Percentiles rank a stretch among this genome's conserved stretches.
These are phyloP conservation scores for Aspergillus leporis DNA, from an alignment of 495 filamentous ascomycete genomes.

Conservation along the genomic window DNA sequence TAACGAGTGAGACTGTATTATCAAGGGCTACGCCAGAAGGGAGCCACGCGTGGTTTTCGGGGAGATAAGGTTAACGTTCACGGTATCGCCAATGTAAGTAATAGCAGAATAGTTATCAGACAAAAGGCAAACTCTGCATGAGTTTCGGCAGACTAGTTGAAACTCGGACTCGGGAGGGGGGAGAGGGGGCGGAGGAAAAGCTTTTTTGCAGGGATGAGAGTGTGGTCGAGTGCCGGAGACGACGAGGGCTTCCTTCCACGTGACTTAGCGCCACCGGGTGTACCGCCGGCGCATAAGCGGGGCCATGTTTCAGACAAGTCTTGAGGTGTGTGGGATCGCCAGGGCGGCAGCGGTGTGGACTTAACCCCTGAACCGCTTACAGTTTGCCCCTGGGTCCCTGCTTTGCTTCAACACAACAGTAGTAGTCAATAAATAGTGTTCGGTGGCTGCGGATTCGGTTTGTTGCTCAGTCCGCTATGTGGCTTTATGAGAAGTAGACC, in stretches of 20 bases:
- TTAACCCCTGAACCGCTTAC: constrained; percentile 14
- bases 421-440: neutral
- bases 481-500: no score
- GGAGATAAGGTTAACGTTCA: neutral
- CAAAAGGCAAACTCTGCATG: neutral
- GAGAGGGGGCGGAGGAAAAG: no score
- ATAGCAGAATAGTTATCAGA: neutral
- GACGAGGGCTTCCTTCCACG: constrained; percentile 12
- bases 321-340: constrained; percentile 17
- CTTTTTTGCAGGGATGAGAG: constrained; percentile 11
- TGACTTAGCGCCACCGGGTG: constrained; percentile 10
- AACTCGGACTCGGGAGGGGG: neutral
- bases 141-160: constrained; percentile 3
- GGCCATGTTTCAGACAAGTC: constrained; percentile 19
- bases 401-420: neutral
- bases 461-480: no score
- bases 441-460: neutral
- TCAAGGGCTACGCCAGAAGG: neutral
- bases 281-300: constrained; percentile 10
- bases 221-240: neutral
- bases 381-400: constrained; percentile 18
- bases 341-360: constrained; percentile 16
- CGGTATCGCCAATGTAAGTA: neutral
- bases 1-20: neutral
- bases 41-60: neutral